A percentile compares a stretch with the other conserved stretches of the same genome.
phyloP scores from a whole-genome alignment of 805 yeast genomes.

The Starmerella stellata region DNA sequence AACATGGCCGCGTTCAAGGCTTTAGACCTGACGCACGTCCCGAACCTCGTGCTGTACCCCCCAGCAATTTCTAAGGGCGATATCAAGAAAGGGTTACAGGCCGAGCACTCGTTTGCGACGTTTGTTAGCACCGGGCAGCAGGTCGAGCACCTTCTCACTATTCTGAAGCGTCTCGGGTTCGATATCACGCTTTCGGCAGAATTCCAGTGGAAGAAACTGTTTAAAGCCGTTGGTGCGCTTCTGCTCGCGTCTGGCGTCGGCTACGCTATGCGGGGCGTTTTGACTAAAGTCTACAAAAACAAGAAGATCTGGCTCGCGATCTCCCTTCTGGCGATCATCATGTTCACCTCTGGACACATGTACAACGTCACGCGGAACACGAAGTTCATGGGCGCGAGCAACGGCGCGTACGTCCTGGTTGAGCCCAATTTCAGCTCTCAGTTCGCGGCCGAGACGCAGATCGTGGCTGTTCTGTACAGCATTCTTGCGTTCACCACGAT shows the following conservation, averaged over 20 bases:
- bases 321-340: slow-evolving; percentile 42
- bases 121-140: slow-evolving; percentile 18
- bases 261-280: slow-evolving; percentile 18
- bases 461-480: slow-evolving; percentile 44
- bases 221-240: slow-evolving; percentile 2
- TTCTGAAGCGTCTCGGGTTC: slow-evolving; percentile 15
- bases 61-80: slow-evolving; percentile 24
- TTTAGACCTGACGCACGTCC: slow-evolving; percentile 52
- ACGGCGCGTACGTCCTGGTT: slow-evolving; percentile 34
- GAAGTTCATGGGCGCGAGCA: slow-evolving; percentile 32
- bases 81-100: slow-evolving; percentile 19
- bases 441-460: slow-evolving; percentile 76
- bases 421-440: slow-evolving; percentile 57
- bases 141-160: slow-evolving; percentile 15
- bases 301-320: slow-evolving; percentile 56
- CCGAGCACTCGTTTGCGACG: slow-evolving; percentile 15
- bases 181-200: slow-evolving; percentile 21
- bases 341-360: slow-evolving; percentile 84
- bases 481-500: slow-evolving; percentile 42
- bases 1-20: slow-evolving; percentile 35
- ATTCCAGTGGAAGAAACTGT: slow-evolving; percentile 18
- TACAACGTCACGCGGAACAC: slow-evolving; percentile 67
- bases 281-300: slow-evolving; percentile 29
- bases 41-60: slow-evolving; percentile 54
- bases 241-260: slow-evolving; percentile 8